Conservation (phyloP, 2,329 filamentous ascomycete species). For the Talaromyces islandicus region DNA sequence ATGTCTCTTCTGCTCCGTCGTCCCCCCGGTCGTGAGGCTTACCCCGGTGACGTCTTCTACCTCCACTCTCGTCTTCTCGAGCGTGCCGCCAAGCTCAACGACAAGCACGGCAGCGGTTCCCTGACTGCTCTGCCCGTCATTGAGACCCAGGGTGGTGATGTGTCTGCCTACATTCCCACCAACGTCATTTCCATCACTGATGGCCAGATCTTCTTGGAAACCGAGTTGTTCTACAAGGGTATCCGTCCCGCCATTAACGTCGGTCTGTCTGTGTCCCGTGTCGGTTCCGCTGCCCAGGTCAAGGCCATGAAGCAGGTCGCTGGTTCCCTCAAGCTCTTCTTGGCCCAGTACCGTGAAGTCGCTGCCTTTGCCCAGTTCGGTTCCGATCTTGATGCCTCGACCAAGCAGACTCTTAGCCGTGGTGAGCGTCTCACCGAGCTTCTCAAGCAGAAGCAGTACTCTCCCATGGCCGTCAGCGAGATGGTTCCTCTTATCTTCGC, state of each 20-base stretch:
- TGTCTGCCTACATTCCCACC: slow-evolving; percentile 99
- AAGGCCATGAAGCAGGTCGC: slow-evolving; percentile 99
- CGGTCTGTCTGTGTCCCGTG: slow-evolving; percentile 99
- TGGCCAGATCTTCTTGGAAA: slow-evolving; percentile 99
- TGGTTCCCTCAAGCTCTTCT: slow-evolving; percentile 99
- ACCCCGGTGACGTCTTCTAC: slow-evolving; percentile 99
- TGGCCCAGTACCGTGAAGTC: slow-evolving; percentile 99
- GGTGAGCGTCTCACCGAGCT: slow-evolving; percentile 99
- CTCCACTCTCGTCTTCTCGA: slow-evolving; percentile 98
- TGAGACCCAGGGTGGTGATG: slow-evolving; percentile 99
- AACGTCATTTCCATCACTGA: slow-evolving; percentile 99
- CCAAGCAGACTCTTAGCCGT: slow-evolving; percentile 96
- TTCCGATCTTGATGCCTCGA: slow-evolving; percentile 97
- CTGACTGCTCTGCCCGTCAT: slow-evolving; percentile 96
- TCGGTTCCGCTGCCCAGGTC: slow-evolving; percentile 98
- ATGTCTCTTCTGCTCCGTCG: slow-evolving; percentile 98
- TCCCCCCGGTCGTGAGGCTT: slow-evolving; percentile 97
- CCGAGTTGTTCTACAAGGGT: slow-evolving; percentile 99
- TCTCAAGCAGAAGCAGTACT: slow-evolving; percentile 99
- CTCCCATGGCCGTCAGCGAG: slow-evolving; percentile 96
- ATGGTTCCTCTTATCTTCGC: slow-evolving; percentile 99
- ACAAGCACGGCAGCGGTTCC: slow-evolving; percentile 90
- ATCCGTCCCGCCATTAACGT: slow-evolving; percentile 99
- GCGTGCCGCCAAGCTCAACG: slow-evolving; percentile 98
- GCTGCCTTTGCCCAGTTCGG: slow-evolving; percentile 99